A percentile compares a stretch with the other conserved stretches of the same genome.
phyloP scores from a whole-genome alignment of 2,329 filamentous ascomycete species.

The Fusarium sp. region DNA sequence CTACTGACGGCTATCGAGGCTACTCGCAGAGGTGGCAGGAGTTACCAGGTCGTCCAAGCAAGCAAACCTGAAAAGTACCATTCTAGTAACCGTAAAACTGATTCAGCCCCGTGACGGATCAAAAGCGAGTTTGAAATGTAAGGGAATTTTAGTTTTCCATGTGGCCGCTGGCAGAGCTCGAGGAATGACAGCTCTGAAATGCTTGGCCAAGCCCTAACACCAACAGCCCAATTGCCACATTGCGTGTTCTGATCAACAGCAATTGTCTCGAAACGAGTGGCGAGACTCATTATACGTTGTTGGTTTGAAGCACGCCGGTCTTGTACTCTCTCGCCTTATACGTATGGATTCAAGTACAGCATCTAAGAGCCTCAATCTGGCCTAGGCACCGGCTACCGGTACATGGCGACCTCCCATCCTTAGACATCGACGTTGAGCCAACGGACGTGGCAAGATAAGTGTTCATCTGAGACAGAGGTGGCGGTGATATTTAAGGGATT shows the following conservation, averaged over 20 bases:
- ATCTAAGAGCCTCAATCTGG: background rate
- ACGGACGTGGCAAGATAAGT: background rate
- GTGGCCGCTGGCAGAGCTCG: background rate
- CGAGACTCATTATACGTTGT: background rate
- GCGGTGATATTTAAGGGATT: background rate
- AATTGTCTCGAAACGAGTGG: conserved; percentile 5
- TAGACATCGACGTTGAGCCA: background rate
- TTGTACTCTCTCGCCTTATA: background rate
- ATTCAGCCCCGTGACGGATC: background rate
- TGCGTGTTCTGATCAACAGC: conserved; percentile 1
- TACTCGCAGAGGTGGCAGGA: background rate
- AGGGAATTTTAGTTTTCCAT: conserved; percentile 3
- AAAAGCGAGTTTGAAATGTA: background rate
- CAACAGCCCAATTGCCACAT: background rate
- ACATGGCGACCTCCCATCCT: background rate
- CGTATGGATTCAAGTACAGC: background rate
- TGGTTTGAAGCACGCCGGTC: background rate
- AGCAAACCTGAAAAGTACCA: background rate
- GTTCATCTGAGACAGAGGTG: conserved; percentile 3
- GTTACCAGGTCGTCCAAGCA: background rate
- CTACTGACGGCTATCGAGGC: conserved; percentile 1
- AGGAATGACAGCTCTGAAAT: background rate
- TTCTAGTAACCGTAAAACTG: background rate
- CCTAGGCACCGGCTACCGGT: background rate
- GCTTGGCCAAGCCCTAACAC: background rate